phyloP scores from a whole-genome alignment of 2,329 filamentous ascomycete species.

The Xylaria hypoxylon region DNA sequence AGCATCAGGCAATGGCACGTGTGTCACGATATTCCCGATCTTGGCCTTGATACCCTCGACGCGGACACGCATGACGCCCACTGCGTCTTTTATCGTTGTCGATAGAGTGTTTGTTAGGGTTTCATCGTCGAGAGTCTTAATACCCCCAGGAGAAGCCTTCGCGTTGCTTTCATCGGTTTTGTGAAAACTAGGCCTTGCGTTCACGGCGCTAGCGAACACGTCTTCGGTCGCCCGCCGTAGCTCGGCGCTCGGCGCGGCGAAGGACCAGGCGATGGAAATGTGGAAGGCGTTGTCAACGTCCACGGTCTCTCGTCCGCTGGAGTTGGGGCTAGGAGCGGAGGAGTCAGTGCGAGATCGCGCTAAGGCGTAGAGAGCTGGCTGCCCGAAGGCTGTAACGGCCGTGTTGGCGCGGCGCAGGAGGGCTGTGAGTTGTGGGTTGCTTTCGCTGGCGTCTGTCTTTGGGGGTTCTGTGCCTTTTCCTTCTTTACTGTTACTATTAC shows the following conservation, averaged over 20 bases:
- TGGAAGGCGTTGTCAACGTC: slow-evolving; percentile 73
- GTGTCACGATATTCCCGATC: slow-evolving; percentile 76
- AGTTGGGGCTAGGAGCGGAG: no score
- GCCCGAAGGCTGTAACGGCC: slow-evolving; percentile 68
- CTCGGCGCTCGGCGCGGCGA: slow-evolving; percentile 64
- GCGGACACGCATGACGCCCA: slow-evolving; percentile 58
- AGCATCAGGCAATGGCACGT: slow-evolving; percentile 55
- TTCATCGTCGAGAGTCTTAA: no score
- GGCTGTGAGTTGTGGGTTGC: slow-evolving; percentile 66
- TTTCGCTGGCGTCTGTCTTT: no score
- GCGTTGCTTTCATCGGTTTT: background rate
- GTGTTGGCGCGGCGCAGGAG: slow-evolving; percentile 77
- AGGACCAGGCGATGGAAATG: slow-evolving; percentile 88
- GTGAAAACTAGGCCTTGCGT: no score
- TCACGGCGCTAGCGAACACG: slow-evolving; percentile 40
- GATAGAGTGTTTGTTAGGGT: no score
- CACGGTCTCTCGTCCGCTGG: slow-evolving; percentile 19
- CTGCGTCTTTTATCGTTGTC: slow-evolving; percentile 5
- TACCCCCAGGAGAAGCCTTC: background rate
- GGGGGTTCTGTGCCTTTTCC: background rate
- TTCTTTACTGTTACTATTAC: slow-evolving; percentile 17
- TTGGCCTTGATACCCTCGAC: slow-evolving; percentile 77
- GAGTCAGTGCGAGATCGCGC: slow-evolving; percentile 31
- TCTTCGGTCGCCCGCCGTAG: slow-evolving; percentile 54
- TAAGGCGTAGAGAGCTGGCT: slow-evolving; percentile 76